phyloP scores from a whole-genome alignment of 177 flowering plant genomes.

The Vitis hybrid region DNA sequence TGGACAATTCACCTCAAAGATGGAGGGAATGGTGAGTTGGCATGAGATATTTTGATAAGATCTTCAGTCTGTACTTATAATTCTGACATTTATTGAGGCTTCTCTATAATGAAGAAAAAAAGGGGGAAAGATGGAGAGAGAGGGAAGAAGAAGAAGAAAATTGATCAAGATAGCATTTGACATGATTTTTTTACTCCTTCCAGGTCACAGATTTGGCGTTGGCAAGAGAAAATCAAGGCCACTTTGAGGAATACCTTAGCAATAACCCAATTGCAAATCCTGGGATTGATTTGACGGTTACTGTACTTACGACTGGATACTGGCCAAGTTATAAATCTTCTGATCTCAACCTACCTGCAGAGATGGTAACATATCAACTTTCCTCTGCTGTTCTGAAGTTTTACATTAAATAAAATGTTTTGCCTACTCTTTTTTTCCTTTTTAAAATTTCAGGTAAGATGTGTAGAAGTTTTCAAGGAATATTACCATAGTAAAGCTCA shows the following conservation, averaged over 20 bases:
- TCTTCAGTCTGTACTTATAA: background rate
- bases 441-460: conserved; percentile 35
- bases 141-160: no score
- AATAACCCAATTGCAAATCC: conserved; percentile 33
- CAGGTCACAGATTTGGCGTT: conserved; percentile 58
- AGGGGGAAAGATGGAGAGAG: no score
- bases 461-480: conserved; percentile 49
- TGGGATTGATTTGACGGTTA: conserved; percentile 50
- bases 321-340: conserved; percentile 59
- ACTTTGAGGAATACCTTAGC: conserved; percentile 44
- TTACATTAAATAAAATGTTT: background rate
- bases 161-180: background rate
- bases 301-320: conserved; percentile 48
- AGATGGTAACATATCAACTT: conserved; percentile 32
- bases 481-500: conserved; percentile 52
- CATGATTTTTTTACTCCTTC: conserved; percentile 2
- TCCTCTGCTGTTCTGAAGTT: no score
- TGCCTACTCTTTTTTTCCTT: background rate
- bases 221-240: conserved; percentile 44
- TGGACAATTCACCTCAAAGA: conserved; percentile 59
- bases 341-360: conserved; percentile 49
- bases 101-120: no score
- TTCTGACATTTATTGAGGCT: no score
- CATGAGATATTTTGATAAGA: background rate
- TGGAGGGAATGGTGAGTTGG: conserved; percentile 51